Base-by-base conservation (phyloP, 2,329 filamentous ascomycete genomes). In the Colletotrichum tofieldiae region DNA sequence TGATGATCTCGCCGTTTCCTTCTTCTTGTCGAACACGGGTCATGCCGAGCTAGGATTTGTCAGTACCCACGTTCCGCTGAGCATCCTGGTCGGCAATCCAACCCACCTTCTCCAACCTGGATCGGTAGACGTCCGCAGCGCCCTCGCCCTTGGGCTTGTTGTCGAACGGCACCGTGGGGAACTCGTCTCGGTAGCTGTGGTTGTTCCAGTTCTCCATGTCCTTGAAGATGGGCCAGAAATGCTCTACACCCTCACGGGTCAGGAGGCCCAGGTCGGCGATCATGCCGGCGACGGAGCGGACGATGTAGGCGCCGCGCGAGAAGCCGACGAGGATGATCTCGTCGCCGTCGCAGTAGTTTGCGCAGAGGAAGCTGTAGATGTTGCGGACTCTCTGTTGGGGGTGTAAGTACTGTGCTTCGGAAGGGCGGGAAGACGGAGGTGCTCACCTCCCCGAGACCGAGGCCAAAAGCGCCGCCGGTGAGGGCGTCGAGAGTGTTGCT, bases 331-430 rank as follows among this genome's bases (percentile, higher is more conserved):
- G 82, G 58, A 89, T 80, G 59, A 90, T 88, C 73, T 90, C 86
- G 73, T 91, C 89, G 3, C 88, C 88, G 65, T 86, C 84, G 65
- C 84, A 84, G 75, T 91, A 91, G 79, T 92, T 92, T 75, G 87
- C 86, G 66, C 88, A 90, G 2, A 92, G 81, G 76, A 91, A 92
- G 5, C 86, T 84, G 76, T 92, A 92, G 1, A 89, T 88, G 77
- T 91, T 90, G 16, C 89, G 86, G 65, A 92, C 86, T 68, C 83
- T 79, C 82, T 92, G 75, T 7, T 77, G 79, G 67, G 35, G 0
- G 14, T 20, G 39, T 75, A 37, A 67, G 65, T 26, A 29, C 20
- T 35, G 14, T 8, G 16, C 3, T 54, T 5, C 1, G 7, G n/a
- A 5, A 37, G 2, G 6, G 5, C 5, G 14, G 11, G 29, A 6